Conservation (phyloP, 1,139 yeast species). For the Protomyces inouyei region DNA sequence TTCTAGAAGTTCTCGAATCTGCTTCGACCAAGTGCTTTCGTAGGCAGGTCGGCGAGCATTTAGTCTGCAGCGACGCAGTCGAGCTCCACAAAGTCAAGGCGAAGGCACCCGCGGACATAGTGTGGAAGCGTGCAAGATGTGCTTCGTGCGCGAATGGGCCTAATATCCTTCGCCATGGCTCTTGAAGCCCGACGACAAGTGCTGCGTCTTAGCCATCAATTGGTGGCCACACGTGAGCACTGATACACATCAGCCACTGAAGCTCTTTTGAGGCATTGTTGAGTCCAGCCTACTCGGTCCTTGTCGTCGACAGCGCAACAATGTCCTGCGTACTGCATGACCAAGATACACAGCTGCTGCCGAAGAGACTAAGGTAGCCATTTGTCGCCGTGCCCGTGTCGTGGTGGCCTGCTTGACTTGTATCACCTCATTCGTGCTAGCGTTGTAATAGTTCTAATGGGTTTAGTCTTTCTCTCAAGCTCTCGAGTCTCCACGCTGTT, state of each 20-base stretch:
- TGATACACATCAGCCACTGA: background rate
- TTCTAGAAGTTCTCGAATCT: no score
- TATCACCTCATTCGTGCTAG: background rate
- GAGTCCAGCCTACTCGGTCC: background rate
- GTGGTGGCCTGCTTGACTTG: no score
- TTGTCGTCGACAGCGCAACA: no score
- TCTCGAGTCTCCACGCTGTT: no score
- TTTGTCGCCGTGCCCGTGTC: no score
- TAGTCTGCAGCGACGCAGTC: background rate
- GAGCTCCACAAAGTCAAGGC: background rate
- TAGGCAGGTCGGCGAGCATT: background rate
- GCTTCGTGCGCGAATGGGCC: constrained; percentile 31
- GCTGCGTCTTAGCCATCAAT: background rate
- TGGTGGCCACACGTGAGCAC: background rate
- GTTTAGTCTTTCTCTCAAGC: no score
- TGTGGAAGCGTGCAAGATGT: constrained; percentile 12
- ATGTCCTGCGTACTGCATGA: no score
- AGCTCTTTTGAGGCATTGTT: background rate
- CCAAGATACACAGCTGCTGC: no score
- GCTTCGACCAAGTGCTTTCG: background rate
- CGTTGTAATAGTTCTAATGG: no score
- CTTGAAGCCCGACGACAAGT: constrained; percentile 6
- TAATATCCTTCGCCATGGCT: constrained; percentile 31
- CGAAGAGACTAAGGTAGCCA: no score
- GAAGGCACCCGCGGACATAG: background rate